Evolutionary conservation across 495 filamentous ascomycete species (phyloP), one percentile per base, ranked within the genome.

Genomic region (Usnea hakonensis): DNA sequence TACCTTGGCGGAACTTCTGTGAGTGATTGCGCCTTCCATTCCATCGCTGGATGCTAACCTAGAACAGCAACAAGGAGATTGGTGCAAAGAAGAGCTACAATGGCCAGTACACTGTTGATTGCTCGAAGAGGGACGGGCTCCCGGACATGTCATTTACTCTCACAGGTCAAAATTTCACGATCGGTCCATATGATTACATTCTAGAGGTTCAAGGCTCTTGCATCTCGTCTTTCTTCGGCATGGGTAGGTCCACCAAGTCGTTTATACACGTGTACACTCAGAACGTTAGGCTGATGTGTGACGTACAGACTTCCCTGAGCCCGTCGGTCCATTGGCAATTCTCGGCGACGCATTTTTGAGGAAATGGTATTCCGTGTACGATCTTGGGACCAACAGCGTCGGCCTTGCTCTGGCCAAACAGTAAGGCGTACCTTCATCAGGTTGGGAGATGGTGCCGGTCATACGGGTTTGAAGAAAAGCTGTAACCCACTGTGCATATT

Each of bases 261-360:
- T 5, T 26, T n/a, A n/a, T n/a, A n/a, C n/a, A n/a, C n/a, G n/a
- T n/a, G n/a, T n/a, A n/a, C 32, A 48, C 28, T 5, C 2, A n/a
- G 16, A 28, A 11, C 0, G 1, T 9, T 19, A n/a, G 40, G 36
- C 57, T 67, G 14, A 64, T 36, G 3, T n/a, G 9, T 36, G 17
- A 16, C 23, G 16, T 13, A 21, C n/a, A 62, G 94, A 97, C 75
- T 89, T 97, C 83, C 90, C 90, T 28, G 88, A 87, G 69, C 91
- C 91, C 23, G 86, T 88, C 63, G 94, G 95, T 19, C 95, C 95
- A 61, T 82, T 99, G 57, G 95, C 90, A 50, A 97, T 99, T 64
- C 85, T 99, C 37, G 95, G 95, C 68, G 95, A 99, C 75, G 88
- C 95, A 53, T 99, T 99, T 89, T 84, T 99, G 72, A 84, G 95